phyloP scores from a whole-genome alignment of 768 basidiomycete species.

The Lactifluus volemus region DNA sequence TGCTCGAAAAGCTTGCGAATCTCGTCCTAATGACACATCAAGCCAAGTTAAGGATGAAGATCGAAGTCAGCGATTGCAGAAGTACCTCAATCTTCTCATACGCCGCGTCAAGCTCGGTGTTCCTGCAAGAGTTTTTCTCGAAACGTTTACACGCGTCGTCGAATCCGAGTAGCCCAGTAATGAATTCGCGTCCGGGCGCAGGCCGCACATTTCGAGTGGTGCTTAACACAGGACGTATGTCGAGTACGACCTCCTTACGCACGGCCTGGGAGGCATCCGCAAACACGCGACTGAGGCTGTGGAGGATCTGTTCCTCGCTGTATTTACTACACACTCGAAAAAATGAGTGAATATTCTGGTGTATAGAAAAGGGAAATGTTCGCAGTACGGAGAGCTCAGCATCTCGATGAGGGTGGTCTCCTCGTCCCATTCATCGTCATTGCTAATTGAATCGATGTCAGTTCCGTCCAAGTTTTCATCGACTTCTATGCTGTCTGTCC shows the following conservation, averaged over 20 bases:
- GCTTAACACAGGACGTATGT: not conserved
- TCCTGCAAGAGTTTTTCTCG: not conserved
- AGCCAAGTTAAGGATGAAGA: not conserved
- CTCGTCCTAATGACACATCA: not conserved
- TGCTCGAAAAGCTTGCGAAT: not conserved
- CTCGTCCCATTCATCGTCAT: conserved; percentile 2
- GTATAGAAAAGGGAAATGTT: too few relatives aligned
- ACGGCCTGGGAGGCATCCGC: conserved; percentile 1
- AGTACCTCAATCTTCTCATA: conserved; percentile 11
- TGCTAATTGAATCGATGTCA: not conserved
- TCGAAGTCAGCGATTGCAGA: not conserved
- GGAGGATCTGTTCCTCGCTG: not conserved
- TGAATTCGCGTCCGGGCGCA: conserved; percentile 3
- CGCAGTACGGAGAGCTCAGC: conserved; percentile 5
- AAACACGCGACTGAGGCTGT: conserved; percentile 2
- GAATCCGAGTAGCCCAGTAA: conserved; percentile 8
- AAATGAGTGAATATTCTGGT: not conserved
- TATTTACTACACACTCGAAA: not conserved
- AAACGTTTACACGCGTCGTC: conserved; percentile 13
- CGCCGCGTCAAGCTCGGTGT: not conserved
- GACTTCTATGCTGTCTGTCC: not conserved
- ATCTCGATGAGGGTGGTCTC: conserved; percentile 7
- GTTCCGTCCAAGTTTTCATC: not conserved
- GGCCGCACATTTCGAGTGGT: not conserved
- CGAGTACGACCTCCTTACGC: not conserved